phyloP scores from a whole-genome alignment of 2,329 filamentous ascomycete species.

The Penicillium sp. region DNA sequence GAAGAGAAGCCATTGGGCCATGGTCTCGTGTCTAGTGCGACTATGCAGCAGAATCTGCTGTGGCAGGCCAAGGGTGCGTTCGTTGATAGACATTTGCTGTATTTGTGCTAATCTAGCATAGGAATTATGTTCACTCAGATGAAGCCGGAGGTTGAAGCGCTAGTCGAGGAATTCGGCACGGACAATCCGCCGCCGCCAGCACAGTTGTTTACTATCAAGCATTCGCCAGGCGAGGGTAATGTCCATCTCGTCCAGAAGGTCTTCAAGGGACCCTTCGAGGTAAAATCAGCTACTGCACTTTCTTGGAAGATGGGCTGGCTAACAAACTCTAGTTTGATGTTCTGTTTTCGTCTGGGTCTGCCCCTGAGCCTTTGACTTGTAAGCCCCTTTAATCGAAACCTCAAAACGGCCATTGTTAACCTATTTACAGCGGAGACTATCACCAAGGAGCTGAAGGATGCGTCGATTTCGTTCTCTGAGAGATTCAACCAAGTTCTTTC shows the following conservation, averaged over 20 bases:
- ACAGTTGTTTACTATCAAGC: constrained; percentile 75
- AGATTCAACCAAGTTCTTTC: constrained; percentile 71
- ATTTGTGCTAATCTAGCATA: constrained; percentile 20
- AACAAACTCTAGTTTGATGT: constrained; percentile 68
- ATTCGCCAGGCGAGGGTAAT: constrained; percentile 64
- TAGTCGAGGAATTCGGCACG: constrained; percentile 57
- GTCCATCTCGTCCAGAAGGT: constrained; percentile 86
- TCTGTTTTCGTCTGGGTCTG: constrained; percentile 77
- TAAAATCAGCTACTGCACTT: constrained; percentile 25
- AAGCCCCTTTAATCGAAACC: constrained; percentile 22
- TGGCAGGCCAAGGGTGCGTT: constrained; percentile 74
- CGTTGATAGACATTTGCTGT: background rate
- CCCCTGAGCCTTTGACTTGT: constrained; percentile 53
- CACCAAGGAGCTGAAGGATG: constrained; percentile 64
- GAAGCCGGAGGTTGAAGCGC: constrained; percentile 62
- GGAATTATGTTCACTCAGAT: constrained; percentile 61
- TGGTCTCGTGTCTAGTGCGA: constrained; percentile 71
- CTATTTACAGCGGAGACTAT: constrained; percentile 56
- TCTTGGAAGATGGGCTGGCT: background rate
- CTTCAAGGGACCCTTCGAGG: constrained; percentile 80
- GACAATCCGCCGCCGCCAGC: constrained; percentile 75
- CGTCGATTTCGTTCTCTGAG: constrained; percentile 66
- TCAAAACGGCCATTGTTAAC: constrained; percentile 8
- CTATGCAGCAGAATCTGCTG: constrained; percentile 63
- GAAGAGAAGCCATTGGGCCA: constrained; percentile 68